Evolutionary conservation across 1,284 basidiomycete species (phyloP), one percentile per base, ranked within the genome.

Genomic region (Austropuccinia psidii): DNA sequence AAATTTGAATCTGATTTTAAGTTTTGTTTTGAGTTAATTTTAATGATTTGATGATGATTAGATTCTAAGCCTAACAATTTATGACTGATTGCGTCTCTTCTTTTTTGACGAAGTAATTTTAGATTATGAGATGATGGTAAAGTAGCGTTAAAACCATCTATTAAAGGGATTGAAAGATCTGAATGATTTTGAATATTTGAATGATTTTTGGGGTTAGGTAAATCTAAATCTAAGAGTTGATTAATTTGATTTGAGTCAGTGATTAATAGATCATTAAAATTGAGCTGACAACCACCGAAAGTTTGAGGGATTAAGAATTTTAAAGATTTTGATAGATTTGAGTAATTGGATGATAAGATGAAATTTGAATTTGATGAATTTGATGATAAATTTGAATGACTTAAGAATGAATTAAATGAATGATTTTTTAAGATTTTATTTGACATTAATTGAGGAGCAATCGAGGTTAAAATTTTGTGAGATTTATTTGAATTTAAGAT

Each of bases 91-190:
- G 78, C 74, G 84, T 78, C 86, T 88, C 79, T 87, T 85, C 29
- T 82, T 83, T 90, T 87, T 68, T 91, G 81, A 74, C 93, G 82
- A 75, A 91, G 84, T 21, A 86, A 84, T 74, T 89, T 88, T 67
- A 89, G 85, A 77, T 87, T 85, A 78, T 92, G 89, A 35, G 91
- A 87, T 78, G 88, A 90, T 9, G 93, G 93, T 62, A 94, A 89
- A 1, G 93, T 95, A 35, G 93, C 93, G 77, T 90, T 89, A 81
- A 95, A 96, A 0, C 93, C 93, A 52, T 88, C 86, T 49, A 93
- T 83, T 33, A 96, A 83, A 0, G 77, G 75, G 13, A 78, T 74
- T 13, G 72, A 52, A 29, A 61, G 68, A 15, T 77, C 33, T 19
- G 64, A n/a, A 27, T 3, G 6, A 24, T 31, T 39, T 19, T n/a